Base-by-base conservation (phyloP, 1,284 basidiomycete genomes). In the Leccinum insolens region DNA sequence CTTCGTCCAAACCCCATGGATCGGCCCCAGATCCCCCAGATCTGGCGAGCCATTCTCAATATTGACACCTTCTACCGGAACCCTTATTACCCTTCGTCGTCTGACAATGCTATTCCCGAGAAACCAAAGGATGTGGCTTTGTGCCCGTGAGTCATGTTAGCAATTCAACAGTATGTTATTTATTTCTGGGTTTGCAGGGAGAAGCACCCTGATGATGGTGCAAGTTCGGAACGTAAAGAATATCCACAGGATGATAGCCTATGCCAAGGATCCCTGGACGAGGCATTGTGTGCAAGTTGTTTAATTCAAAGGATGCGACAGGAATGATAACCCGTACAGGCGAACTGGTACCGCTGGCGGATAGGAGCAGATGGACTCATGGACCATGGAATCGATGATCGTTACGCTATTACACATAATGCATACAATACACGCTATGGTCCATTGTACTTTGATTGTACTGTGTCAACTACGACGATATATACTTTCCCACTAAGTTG, bases 51-150 rank as follows among this genome's bases (percentile, higher is more conserved):
- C 69, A 84, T 95, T 69, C 70, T 86, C 39, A 78, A 79, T 2
- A 82, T 94, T 46, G 83, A 86, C 44, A 87, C 84, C 3, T 94
- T 95, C 81, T 92, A 89, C 71, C 87, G 90, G 83, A 81, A 81
- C 4, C 82, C 85, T 25, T 17, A 49, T 20, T 49, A 49, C 2
- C 46, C 46, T 49, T n/a, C n/a, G 0, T 20, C 46, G 17, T 46
- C 44, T 46, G 44, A 46, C 44, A 46, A 0, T 17, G 4, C 15
- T 46, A 46, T 0, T 46, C 17, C 2, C n/a, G 46, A 49, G 5
- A 49, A 49, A 1, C 46, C 9, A 49, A 49, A 49, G 46, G 2
- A 49, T 20, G 46, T 20, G n/a, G n/a, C 17, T 49, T 49, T n/a
- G 12, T 49, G 17, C n/a, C 17, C 46, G 46, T 49, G n/a, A 49